Evolutionary conservation across 176 grass and related monocot genomes (phyloP), one percentile per base, ranked within the genome.

Genomic region (Rhynchospora tenuis): DNA sequence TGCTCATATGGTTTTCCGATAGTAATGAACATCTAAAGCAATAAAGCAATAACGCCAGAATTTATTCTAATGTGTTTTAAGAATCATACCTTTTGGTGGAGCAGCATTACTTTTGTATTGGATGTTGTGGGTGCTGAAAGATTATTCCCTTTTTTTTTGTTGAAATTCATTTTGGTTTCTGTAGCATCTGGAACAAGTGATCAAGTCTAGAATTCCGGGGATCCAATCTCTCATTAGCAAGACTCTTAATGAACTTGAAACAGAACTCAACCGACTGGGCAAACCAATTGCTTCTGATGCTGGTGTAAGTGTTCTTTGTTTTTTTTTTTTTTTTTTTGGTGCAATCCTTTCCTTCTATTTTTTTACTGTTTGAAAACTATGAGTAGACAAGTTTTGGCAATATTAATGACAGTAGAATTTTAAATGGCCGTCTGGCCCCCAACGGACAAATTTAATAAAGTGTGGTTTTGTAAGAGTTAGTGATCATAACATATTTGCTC

Each of bases 141-240:
- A 46, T 26, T 63, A 31, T 81, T 63, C 6, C 23, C 17, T 26
- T n/a, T 46, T 2, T 81, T 33, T 33, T 33, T 38, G 33, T 1
- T 38, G 33, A 38, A 85, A 61, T 61, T 64, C 1, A 63, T n/a
- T 52, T 94, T 86, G 67, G 48, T 73, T 82, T 65, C 58, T 92
- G 77, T 80, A 99, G 97, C 91, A 99, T 86, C 86, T 99, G 85
- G 97, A 99, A 85, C 84, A 89, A 83, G 97, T 99, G 48, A 99
- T 99, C 83, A 99, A 99, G 85, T 92, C 97, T 58, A 93, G 93
- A 83, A 99, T 99, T 44, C 97, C 97, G 0, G 97, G 97, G 45
- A 83, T 99, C 38, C 97, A 99, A 23, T 96, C 97, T 90, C 97
- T 99, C 61, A 96, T 99, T 83, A 99, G 88, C 44, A 99, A 99